phyloP scores from a whole-genome alignment of 2,329 filamentous ascomycete genomes.

The Ophiocordyceps polyrhachis-furcata region DNA sequence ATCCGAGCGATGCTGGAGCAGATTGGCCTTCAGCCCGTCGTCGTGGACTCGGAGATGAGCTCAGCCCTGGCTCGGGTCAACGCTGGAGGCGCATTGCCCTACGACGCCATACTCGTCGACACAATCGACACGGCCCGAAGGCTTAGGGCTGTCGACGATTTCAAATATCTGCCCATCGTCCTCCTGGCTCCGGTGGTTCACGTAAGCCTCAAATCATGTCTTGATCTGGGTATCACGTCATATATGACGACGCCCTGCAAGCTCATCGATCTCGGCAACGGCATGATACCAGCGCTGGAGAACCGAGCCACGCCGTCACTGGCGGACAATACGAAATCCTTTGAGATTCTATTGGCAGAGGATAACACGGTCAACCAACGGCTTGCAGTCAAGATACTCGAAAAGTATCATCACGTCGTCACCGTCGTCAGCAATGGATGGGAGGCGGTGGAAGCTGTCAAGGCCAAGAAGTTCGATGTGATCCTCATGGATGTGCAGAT shows the following conservation, averaged over 20 bases:
- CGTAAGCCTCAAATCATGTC: conserved; percentile 78
- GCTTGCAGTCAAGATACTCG: conserved; percentile 86
- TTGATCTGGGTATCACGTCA: conserved; percentile 93
- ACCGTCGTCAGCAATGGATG: conserved; percentile 90
- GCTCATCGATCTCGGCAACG: conserved; percentile 85
- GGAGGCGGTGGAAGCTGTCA: conserved; percentile 83
- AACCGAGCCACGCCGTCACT: conserved; percentile 80
- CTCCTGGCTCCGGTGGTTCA: conserved; percentile 76
- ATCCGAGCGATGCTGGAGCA: conserved; percentile 61
- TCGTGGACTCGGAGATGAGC: conserved; percentile 64
- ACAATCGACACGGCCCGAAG: conserved; percentile 79
- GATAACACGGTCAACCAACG: conserved; percentile 97
- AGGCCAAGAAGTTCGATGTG: conserved; percentile 83
- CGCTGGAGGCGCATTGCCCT: conserved; percentile 43
- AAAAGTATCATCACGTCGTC: conserved; percentile 87
- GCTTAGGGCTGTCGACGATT: conserved; percentile 74
- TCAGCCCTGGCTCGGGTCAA: conserved; percentile 34
- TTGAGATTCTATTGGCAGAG: conserved; percentile 87
- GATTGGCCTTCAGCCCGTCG: conserved; percentile 63
- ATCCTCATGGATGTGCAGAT: conserved; percentile 99
- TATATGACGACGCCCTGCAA: conserved; percentile 97
- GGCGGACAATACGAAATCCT: conserved; percentile 85
- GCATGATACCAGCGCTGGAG: conserved; percentile 87
- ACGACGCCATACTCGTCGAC: conserved; percentile 92
- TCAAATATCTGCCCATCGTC: conserved; percentile 95